phyloP scores from a whole-genome alignment of 345 rosid genomes.

The Aquilaria yunnanensis region DNA sequence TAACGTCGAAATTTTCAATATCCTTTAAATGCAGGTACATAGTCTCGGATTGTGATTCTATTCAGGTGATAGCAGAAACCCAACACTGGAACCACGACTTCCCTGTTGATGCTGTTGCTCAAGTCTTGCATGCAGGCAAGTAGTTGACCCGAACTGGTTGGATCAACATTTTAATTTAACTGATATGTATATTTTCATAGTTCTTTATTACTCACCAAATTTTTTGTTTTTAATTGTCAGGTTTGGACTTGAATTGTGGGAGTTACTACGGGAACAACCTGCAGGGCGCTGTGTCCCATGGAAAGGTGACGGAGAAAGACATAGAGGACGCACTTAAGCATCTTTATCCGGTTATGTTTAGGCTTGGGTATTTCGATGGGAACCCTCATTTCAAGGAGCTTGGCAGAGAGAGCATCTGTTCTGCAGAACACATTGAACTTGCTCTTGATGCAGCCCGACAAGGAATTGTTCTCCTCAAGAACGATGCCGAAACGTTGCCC shows the following conservation, averaged over 20 bases:
- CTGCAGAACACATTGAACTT: conserved; percentile 14
- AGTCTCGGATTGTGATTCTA: conserved; percentile 41
- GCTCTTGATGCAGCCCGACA: conserved; percentile 37
- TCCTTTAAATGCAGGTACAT: conserved; percentile 21
- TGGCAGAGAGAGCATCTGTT: conserved; percentile 13
- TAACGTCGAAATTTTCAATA: no score
- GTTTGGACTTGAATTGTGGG: conserved; percentile 49
- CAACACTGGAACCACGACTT: conserved; percentile 29
- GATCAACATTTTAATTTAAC: neutral
- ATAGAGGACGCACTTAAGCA: conserved; percentile 23
- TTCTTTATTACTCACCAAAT: no score
- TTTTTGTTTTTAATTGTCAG: no score
- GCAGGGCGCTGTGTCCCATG: conserved; percentile 17
- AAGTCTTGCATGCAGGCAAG: conserved; percentile 29
- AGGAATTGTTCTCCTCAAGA: conserved; percentile 32
- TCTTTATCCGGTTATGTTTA: conserved; percentile 28
- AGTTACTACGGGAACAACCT: conserved; percentile 9
- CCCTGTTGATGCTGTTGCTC: conserved; percentile 33
- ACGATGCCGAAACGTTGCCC: neutral
- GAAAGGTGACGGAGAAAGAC: conserved; percentile 24
- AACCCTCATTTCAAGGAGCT: conserved; percentile 8
- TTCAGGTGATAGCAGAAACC: conserved; percentile 24
- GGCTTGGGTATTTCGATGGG: conserved; percentile 41
- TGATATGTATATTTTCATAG: neutral
- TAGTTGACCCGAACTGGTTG: no score